Percentiles rank a stretch among this genome's conserved stretches.
Evolutionary conservation across 331 rosid genomes (phyloP).

Genomic region (Acacia concinna): DNA sequence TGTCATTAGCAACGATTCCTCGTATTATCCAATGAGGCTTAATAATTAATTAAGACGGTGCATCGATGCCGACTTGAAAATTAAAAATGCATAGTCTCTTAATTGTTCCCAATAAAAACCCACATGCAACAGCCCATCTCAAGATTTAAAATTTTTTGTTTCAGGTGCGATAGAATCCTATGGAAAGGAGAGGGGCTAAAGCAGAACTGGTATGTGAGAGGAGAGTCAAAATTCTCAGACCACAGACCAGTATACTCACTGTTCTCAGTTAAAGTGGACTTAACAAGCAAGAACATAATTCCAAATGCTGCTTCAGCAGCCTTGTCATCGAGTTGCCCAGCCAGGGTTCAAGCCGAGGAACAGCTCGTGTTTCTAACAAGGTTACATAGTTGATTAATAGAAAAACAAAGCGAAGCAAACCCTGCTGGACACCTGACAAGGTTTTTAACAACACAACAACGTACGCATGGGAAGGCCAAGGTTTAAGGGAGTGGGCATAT

Average conservation of each 20-base stretch:
- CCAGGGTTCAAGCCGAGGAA: slow-evolving; percentile 84
- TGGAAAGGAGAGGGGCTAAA: slow-evolving; percentile 89
- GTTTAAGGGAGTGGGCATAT: background rate
- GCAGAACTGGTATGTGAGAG: slow-evolving; percentile 75
- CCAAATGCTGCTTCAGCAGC: slow-evolving; percentile 11
- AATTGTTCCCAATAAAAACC: background rate
- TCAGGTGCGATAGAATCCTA: slow-evolving; percentile 91
- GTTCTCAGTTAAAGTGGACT: slow-evolving; percentile 60
- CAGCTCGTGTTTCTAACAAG: slow-evolving; percentile 61
- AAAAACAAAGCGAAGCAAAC: background rate
- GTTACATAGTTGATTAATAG: slow-evolving; percentile 44
- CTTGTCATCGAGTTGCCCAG: slow-evolving; percentile 44
- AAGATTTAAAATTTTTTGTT: background rate
- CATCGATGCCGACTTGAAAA: background rate
- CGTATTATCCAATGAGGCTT: slow-evolving; percentile 11
- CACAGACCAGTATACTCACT: slow-evolving; percentile 87
- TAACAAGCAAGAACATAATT: slow-evolving; percentile 25
- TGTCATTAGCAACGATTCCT: background rate
- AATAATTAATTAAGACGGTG: background rate
- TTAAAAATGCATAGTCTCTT: background rate
- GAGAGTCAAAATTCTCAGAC: slow-evolving; percentile 91
- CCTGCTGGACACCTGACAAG: slow-evolving; percentile 24
- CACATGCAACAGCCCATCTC: slow-evolving; percentile 1
- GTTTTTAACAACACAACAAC: background rate
- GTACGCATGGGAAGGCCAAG: slow-evolving; percentile 9